Conservation (phyloP, 208 protist species). For the Herpetomonas tarakana region DNA sequence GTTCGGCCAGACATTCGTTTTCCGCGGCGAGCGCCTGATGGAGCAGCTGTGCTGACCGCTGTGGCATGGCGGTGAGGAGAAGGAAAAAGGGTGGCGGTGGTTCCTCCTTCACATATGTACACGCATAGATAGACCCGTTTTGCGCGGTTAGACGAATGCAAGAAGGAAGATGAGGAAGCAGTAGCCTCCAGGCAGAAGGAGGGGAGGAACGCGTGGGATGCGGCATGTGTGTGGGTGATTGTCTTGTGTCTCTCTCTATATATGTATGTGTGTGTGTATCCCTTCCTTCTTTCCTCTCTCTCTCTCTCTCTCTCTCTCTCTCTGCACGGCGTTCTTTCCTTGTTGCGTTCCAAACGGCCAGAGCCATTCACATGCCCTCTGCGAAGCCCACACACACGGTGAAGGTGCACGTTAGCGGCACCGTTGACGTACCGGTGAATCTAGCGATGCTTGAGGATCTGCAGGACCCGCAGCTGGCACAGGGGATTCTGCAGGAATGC, state of each 20-base stretch:
- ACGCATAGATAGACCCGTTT: too few species aligned
- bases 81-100: not conserved
- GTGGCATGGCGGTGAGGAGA: not conserved
- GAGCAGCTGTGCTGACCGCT: conserved; percentile 22
- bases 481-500: conserved; percentile 65
- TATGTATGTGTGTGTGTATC: too few species aligned
- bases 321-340: not conserved
- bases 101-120: too few species aligned
- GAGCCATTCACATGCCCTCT: too few species aligned
- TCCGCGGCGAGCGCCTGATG: conserved; percentile 42
- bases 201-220: too few species aligned
- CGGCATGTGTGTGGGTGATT: too few species aligned
- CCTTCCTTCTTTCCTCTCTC: not conserved
- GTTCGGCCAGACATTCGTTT: conserved; percentile 39
- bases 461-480: conserved; percentile 51
- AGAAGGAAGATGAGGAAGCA: too few species aligned
- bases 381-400: conserved; percentile 18
- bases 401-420: conserved; percentile 45
- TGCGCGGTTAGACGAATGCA: too few species aligned
- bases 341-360: too few species aligned
- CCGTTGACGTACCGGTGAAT: conserved; percentile 43
- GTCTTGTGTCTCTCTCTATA: too few species aligned
- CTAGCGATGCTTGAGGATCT: conserved; percentile 45
- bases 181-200: too few species aligned
- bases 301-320: not conserved